Base-by-base conservation (phyloP, 2,329 filamentous ascomycete species). In the Cordyceps cateniannulata region DNA sequence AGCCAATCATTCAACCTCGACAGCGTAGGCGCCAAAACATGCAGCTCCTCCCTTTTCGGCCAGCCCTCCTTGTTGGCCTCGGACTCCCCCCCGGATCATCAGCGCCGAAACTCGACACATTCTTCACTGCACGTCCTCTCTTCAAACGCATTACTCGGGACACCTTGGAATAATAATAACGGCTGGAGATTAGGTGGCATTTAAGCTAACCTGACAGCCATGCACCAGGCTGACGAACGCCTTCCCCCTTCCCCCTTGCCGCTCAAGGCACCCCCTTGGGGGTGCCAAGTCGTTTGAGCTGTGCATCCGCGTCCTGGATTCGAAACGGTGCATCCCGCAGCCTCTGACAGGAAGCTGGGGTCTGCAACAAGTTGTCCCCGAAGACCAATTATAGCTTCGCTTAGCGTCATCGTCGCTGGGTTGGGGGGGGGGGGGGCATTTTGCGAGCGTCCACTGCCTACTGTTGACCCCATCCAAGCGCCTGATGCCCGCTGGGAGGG, bases 241-340 rank as follows among this genome's bases (percentile, higher is more conserved):
- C 38, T 12, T 16, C 3, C 51, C 35, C 51, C 38, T 10, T 14
- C 1, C 22, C 16, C n/a, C 38, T 5, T 14, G 32, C 32, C 32
- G 32, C 6, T 35, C 32, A 35, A 35, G 12, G 32, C 44, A 18
- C 44, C 20, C 45, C 56, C 56, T 22, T 49, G 44, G 56, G 18
- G 22, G 8, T 35, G 56, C 56, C 56, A 22, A 59, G 47, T 29
- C 18, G 47, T 59, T 59, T 59, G 56, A 51, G 47, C 40, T 42
- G 29, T 8, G 24, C 55, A 42, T 40, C 45, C 32, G n/a, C 35
- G 35, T n/a, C 47, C 27, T 25, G 32, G 27, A 54, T 49, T 38
- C 59, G 50, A 60, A 60, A 60, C 59, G 18, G 5, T 40, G 3
- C 50, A 20, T 27, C 25, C 29, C 29, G 29, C 40, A 50, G 27